phyloP scores from a whole-genome alignment of 331 rosid species.

The Quercus phellos region DNA sequence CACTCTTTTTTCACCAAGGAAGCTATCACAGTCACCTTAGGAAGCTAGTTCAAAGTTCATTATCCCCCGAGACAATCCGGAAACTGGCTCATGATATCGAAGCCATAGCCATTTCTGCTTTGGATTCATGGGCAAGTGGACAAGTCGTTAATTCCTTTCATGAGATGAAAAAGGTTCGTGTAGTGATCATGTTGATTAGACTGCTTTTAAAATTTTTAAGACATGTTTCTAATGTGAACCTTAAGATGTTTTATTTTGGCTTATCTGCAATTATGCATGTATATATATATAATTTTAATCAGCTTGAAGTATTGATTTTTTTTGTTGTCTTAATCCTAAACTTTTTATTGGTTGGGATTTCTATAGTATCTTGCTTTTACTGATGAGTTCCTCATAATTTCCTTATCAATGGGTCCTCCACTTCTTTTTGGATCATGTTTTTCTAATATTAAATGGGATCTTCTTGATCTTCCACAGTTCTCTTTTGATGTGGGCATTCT shows the following conservation, averaged over 20 bases:
- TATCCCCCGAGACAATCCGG: conserved; percentile 46
- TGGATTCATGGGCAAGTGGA: conserved; percentile 56
- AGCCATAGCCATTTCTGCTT: conserved; percentile 43
- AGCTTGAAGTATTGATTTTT: background rate
- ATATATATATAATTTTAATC: background rate
- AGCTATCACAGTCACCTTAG: conserved; percentile 53
- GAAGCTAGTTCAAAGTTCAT: conserved; percentile 60
- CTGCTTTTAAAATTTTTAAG: background rate
- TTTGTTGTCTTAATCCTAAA: conserved; percentile 5
- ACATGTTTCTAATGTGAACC: background rate
- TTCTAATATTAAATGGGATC: background rate
- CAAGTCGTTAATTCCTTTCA: conserved; percentile 46
- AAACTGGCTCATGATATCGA: conserved; percentile 44
- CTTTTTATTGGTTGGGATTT: conserved; percentile 11
- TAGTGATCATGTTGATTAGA: background rate
- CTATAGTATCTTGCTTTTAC: conserved; percentile 11
- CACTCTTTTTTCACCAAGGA: conserved; percentile 86
- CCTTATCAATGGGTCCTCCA: conserved; percentile 22
- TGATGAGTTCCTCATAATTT: conserved; percentile 16
- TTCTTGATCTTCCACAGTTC: conserved; percentile 41
- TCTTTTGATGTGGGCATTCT: conserved; percentile 72
- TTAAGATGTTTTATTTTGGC: background rate
- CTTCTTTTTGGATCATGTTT: conserved; percentile 16
- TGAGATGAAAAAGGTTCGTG: conserved; percentile 69
- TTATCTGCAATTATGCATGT: background rate